Percentiles rank a stretch among this genome's conserved stretches.
Conservation (phyloP, 163 green algal species). For the Chlorella variabilis region DNA sequence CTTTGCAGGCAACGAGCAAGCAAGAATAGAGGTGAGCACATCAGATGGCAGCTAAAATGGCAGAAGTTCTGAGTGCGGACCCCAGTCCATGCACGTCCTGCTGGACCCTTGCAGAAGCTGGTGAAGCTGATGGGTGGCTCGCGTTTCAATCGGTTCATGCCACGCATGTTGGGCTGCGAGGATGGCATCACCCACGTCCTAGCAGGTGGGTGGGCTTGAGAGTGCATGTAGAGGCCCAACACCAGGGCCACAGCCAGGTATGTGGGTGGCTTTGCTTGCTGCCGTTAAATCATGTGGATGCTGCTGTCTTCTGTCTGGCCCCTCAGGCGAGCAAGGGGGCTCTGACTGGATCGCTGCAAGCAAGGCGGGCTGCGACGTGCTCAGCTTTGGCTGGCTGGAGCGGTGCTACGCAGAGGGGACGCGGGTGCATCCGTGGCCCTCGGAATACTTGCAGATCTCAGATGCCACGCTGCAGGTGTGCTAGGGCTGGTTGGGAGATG, state of each 20-base stretch:
- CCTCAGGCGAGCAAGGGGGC: not conserved
- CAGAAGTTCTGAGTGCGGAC: too few relatives aligned
- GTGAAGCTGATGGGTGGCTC: not conserved
- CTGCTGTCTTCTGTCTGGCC: too few relatives aligned
- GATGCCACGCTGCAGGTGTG: not conserved
- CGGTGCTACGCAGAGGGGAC: not conserved
- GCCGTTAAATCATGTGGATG: too few relatives aligned
- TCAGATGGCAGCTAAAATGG: too few relatives aligned
- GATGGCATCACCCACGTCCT: constrained; percentile 10
- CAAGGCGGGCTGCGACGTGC: not conserved
- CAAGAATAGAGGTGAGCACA: too few relatives aligned
- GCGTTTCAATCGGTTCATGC: not conserved
- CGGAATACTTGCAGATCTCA: constrained; percentile 1
- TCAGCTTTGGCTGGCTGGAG: constrained; percentile 2
- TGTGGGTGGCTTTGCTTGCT: too few relatives aligned
- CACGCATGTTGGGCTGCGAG: not conserved
- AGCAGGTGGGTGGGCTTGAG: not conserved
- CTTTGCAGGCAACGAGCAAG: too few relatives aligned
- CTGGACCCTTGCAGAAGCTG: constrained; percentile 8
- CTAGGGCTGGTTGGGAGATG: too few relatives aligned
- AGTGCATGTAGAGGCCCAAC: too few relatives aligned
- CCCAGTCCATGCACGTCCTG: not conserved
- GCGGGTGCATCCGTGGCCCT: not conserved
- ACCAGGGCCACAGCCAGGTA: too few relatives aligned
- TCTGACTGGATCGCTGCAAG: not conserved